These are phyloP conservation scores for Platanthera guangdongensis DNA, from an alignment of 106 monocot species.

Conservation along the genomic window DNA sequence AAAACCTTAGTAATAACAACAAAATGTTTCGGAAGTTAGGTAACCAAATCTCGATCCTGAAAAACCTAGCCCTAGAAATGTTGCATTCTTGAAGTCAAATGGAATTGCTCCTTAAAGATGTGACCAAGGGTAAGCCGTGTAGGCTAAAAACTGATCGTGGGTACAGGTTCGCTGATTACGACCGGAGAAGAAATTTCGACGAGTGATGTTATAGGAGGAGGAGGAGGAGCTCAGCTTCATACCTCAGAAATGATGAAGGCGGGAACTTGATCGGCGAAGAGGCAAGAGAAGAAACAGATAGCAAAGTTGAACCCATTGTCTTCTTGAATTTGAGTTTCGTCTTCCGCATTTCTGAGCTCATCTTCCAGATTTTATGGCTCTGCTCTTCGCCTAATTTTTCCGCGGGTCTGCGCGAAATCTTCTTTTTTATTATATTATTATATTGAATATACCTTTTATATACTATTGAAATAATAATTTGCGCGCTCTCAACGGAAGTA, in stretches of 20 bases:
- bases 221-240: background rate
- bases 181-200: background rate
- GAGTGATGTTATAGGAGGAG: background rate
- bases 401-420: too few species aligned
- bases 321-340: background rate
- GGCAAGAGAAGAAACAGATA: background rate
- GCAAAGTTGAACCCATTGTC: background rate
- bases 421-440: too few species aligned
- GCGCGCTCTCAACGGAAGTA: too few species aligned
- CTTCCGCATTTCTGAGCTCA: background rate
- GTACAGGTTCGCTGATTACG: background rate
- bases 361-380: background rate
- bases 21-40: background rate
- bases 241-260: background rate
- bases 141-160: background rate
- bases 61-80: background rate
- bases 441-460: too few species aligned
- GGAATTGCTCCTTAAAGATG: too few species aligned
- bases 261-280: background rate
- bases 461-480: too few species aligned
- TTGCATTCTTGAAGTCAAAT: too few species aligned
- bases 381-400: too few species aligned
- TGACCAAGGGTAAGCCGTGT: too few species aligned
- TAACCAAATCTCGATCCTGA: background rate
- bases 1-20: background rate